Evolutionary conservation across 768 basidiomycete species (phyloP).

Genomic region (Boletales sp.): DNA sequence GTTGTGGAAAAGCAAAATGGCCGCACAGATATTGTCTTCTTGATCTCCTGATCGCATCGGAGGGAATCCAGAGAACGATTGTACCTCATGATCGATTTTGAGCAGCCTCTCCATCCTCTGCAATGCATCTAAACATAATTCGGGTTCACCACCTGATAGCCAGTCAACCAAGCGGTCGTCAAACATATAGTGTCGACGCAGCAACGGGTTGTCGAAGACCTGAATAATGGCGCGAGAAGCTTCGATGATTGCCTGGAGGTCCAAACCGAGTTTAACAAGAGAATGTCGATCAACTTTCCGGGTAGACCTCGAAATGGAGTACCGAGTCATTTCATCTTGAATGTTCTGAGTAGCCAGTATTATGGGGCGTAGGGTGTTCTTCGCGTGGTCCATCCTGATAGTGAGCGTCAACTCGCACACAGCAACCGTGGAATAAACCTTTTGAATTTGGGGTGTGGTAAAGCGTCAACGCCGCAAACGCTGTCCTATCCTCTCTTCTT

Average conservation of each 20-base stretch:
- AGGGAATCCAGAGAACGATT: neutral
- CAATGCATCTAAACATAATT: conserved; percentile 2
- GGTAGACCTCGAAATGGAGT: no score
- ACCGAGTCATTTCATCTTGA: no score
- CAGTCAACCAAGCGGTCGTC: conserved; percentile 4
- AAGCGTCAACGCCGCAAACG: no score
- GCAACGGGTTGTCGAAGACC: neutral
- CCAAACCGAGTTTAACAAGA: conserved; percentile 1
- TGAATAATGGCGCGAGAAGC: conserved; percentile 7
- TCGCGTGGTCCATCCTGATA: no score
- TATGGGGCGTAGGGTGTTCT: no score
- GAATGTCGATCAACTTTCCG: conserved; percentile 3
- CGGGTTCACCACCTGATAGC: conserved; percentile 2
- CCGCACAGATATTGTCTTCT: neutral
- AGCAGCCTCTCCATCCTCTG: conserved; percentile 1
- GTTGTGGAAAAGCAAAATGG: neutral
- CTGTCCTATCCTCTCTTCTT: no score
- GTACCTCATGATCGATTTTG: neutral
- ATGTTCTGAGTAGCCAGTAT: no score
- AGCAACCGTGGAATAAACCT: no score
- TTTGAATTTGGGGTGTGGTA: no score
- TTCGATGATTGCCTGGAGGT: conserved; percentile 6
- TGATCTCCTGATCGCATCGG: neutral
- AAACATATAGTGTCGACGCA: neutral
- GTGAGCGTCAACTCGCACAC: no score